Evolutionary conservation across 2,329 filamentous ascomycete species (phyloP), one percentile per base, ranked within the genome.

Genomic region (Dendrostoma leiphaemia): DNA sequence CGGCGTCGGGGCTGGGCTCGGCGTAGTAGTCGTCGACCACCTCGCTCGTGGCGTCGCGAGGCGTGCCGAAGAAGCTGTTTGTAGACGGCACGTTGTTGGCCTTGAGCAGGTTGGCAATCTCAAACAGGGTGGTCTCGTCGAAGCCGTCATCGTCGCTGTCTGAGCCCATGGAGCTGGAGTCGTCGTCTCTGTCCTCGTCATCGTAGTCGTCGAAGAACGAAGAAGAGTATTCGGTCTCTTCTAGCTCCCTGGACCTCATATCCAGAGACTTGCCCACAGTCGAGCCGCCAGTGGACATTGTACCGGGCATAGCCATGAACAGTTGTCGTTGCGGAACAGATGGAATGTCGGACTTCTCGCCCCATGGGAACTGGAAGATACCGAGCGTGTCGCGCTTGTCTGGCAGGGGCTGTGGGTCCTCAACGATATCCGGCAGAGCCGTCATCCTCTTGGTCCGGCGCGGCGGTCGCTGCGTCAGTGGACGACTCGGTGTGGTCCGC

Each of bases 291-390:
- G 72, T 70, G 3, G 74, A 69, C 76, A 80, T 79, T 17, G 77
- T 80, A 2, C 78, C 78, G 6, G 79, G 73, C 74, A 82, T 79
- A 21, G 75, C 71, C 68, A 72, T 74, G 50, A 71, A 69, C 59
- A 67, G 68, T 31, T 66, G 69, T 8, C 66, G 67, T 51, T 68
- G 66, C 59, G 72, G 73, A 51, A 77, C 65, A 26, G 68, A 78
- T 9, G 78, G 77, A 50, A 74, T 75, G 65, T 85, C 82, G 19
- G 83, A 86, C 61, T 70, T 79, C 68, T 86, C 83, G 13, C 84
- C 84, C 81, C 82, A 86, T 2, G 84, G 82, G 60, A 86, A 86
- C 61, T 84, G 81, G 70, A 85, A 87, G 61, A 86, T 81, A 5
- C 83, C 84, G 17, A 86, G 73, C 10, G 82, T 85, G 12, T 76